Base-by-base conservation (phyloP, 306 rosid genomes). In the Dryas drummondii region DNA sequence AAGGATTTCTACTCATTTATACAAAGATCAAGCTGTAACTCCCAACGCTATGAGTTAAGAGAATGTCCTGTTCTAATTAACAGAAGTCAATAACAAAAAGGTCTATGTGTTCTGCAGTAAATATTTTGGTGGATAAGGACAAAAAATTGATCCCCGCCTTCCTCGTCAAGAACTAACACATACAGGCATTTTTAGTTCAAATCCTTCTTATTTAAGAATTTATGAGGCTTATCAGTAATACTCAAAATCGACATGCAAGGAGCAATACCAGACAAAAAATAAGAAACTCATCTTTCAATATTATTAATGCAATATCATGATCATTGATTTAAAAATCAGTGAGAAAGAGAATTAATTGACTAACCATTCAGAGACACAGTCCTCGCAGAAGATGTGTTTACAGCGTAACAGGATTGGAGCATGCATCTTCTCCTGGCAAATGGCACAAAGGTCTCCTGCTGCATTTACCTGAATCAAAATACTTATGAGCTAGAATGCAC, bases 361-460 rank as follows among this genome's bases (percentile, higher is more conserved):
- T 91, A 57, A 94, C 98, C 98, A 94, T 83, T 91, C 97, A 1
- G 96, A 90, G 57, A 91, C 96, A 81, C 98, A 91, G 69, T 94
- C 97, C 79, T 94, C 98, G 12, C 98, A 94, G 84, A 94, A 94
- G 78, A 94, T 84, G 80, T 91, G 98, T 65, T 91, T 91, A 79
- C 98, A 94, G 70, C 90, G 80, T 79, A 94, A 86, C 66, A 88
- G 81, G 76, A 91, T 84, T 22, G 98, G 98, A 80, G 86, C 85
- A 70, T 79, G 90, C 87, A 90, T 88, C 90, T 90, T 94, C 92
- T 90, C 97, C 82, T 91, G 98, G 88, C 97, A 94, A 80, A 94
- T 91, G 79, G 97, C 94, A 75, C 98, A 94, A 50, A 88, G 86
- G 80, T 94, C 97, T 70, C 97, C 97, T 8, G 88, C 92, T 12